These are phyloP conservation scores for Nannochloropsis granulata DNA, from an alignment of 108 stramenopile species.

Conservation along the genomic window DNA sequence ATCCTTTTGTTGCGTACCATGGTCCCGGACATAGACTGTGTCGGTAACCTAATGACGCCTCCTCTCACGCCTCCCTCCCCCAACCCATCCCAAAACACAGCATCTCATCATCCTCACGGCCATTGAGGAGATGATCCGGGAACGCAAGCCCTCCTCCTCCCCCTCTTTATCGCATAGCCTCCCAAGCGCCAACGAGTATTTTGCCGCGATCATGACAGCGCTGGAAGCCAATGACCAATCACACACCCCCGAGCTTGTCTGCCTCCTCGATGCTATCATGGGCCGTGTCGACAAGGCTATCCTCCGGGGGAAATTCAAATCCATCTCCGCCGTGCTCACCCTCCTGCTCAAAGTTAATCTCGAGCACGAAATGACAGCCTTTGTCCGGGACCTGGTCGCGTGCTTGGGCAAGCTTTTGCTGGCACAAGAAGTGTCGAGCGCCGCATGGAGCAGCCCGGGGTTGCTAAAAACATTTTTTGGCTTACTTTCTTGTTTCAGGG, in stretches of 20 bases:
- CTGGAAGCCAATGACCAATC: conserved; percentile 21
- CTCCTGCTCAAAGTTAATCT: conserved; percentile 2
- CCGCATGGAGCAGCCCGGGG: conserved; percentile 16
- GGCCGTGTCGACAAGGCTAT: conserved; percentile 2
- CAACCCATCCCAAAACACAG: neutral
- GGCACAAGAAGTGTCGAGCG: conserved; percentile 5
- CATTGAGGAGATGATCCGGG: neutral
- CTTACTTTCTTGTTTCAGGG: conserved; percentile 11
- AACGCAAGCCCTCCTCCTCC: neutral
- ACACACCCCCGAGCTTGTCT: conserved; percentile 18
- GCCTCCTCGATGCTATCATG: conserved; percentile 16
- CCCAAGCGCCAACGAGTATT: conserved; percentile 18
- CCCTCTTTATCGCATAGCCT: neutral
- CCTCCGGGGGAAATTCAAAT: conserved; percentile 7
- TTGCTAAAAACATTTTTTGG: conserved; percentile 8
- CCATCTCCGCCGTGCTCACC: conserved; percentile 6
- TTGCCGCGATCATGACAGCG: conserved; percentile 23
- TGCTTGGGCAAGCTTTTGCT: conserved; percentile 13
- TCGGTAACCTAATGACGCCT: too few species aligned
- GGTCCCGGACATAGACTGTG: too few species aligned
- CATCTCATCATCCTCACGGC: neutral
- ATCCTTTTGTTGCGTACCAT: too few species aligned
- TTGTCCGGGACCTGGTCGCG: neutral
- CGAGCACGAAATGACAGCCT: neutral
- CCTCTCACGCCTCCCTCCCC: too few species aligned